Percentiles rank a stretch among this genome's conserved stretches.
Evolutionary conservation across 1,284 basidiomycete species (phyloP).

Genomic region (Fistulinella staudtii): DNA sequence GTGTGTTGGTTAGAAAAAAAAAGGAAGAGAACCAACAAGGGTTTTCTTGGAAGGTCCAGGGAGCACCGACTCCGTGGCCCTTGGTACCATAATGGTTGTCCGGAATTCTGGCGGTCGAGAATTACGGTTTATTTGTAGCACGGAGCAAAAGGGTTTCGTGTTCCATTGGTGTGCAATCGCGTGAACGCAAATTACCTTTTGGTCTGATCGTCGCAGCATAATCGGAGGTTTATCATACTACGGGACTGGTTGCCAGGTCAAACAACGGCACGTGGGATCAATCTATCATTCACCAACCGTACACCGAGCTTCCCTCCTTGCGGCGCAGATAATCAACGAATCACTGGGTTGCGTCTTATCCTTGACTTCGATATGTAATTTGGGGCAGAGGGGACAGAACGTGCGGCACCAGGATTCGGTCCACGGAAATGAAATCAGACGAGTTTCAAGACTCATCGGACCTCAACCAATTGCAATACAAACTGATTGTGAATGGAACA

Average conservation of each 20-base stretch:
- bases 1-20: background rate
- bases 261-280: background rate
- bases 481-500: too few relatives aligned
- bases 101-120: background rate
- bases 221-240: background rate
- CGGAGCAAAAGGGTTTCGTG: too few relatives aligned
- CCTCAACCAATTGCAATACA: too few relatives aligned
- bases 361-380: background rate
- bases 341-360: slow-evolving; percentile 2
- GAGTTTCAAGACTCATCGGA: background rate
- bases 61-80: background rate
- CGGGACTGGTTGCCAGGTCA: slow-evolving; percentile 1
- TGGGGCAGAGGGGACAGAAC: background rate
- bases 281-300: background rate
- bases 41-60: background rate
- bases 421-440: background rate
- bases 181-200: slow-evolving; percentile 1
- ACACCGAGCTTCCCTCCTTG: background rate
- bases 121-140: background rate
- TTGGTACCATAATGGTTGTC: slow-evolving; percentile 8
- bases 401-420: background rate
- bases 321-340: slow-evolving; percentile 1
- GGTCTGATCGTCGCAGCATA: background rate
- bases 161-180: background rate
- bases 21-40: background rate